Percentiles rank a stretch among this genome's conserved stretches.
Conservation (phyloP, 768 basidiomycete species). For the Mycena galericulata region DNA sequence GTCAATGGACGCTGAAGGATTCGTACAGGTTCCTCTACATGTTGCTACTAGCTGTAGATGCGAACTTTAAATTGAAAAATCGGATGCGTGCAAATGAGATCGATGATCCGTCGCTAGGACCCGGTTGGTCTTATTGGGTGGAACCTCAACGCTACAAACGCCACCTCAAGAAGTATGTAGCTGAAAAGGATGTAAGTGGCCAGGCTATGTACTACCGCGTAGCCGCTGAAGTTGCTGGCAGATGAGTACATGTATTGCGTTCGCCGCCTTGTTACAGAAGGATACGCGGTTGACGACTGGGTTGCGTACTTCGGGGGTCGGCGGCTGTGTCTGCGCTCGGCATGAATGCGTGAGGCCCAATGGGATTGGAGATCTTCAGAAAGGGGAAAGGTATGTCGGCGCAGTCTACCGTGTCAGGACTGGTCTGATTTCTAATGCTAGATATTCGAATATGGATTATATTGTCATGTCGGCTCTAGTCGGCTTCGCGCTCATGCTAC, state of each 20-base stretch:
- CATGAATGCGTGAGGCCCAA: conserved; percentile 32
- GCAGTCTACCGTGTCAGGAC: no score
- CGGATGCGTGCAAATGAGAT: conserved; percentile 12
- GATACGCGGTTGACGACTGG: conserved; percentile 28
- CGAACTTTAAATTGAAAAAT: conserved; percentile 38
- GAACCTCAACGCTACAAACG: conserved; percentile 23
- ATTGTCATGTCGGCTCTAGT: background rate
- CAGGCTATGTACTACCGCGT: background rate
- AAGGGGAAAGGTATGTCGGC: conserved; percentile 39
- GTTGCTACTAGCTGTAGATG: conserved; percentile 28
- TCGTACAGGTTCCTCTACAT: conserved; percentile 31
- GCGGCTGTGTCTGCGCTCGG: conserved; percentile 28
- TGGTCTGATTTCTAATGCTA: no score
- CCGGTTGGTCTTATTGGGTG: conserved; percentile 29
- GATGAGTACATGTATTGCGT: conserved; percentile 32
- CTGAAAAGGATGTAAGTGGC: background rate
- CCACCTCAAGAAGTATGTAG: conserved; percentile 9
- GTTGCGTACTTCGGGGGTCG: conserved; percentile 23
- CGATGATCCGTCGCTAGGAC: conserved; percentile 31
- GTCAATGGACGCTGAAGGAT: background rate
- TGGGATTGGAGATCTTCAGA: conserved; percentile 39
- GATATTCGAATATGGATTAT: conserved; percentile 7
- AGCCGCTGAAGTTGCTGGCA: background rate
- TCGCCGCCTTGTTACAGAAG: conserved; percentile 35
- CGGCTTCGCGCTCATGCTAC: conserved; percentile 10